Evolutionary conservation across 2,329 filamentous ascomycete species (phyloP), one percentile per base, ranked within the genome.

Genomic region (Monilinia aucupariae): DNA sequence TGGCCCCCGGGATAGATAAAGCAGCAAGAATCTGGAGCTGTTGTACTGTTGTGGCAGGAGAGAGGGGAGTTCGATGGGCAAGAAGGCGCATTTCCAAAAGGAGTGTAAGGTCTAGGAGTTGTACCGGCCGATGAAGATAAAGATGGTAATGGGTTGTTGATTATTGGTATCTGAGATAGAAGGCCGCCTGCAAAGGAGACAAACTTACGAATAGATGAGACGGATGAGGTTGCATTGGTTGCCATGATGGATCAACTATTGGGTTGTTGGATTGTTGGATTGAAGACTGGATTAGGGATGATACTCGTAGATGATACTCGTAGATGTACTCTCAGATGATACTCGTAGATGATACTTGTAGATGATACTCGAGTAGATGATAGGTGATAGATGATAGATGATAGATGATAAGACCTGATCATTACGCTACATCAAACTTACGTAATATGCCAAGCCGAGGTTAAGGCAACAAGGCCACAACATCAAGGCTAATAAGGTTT

Each of bases 1-100:
- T 89, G 83, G 3, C 89, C 89, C 6, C 87, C 85, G 0, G 89
- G 88, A 30, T 84, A 80, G 70, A 89, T 89, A 77, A 91, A 89
- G 76, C 89, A 92, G 78, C 89, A 92, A 8, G 85, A 82, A 70
- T 91, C 80, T 52, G 80, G 74, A n/a, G 83, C 80, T 4, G 75
- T 75, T 2, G 85, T 85, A 13, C 80, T 83, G 71, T 87, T 87
- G 65, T 86, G 83, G 71, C 88, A 91, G 69, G 85, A 88, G 59
- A 87, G 34, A 2, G 71, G 72, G 34, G 64, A 63, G 45, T 72
- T 66, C 10, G 64, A 54, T 20, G 71, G 71, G 56, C 72, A 73
- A 20, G 63, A 68, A 12, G 69, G 71, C 13, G 70, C 64, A 59
- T 70, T 65, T 13, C 64, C 62, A 30, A 68, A 65, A 13, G 65